Evolutionary conservation across 306 rosid species (phyloP), one percentile per base, ranked within the genome.

Genomic region (Dryas alaskensis): DNA sequence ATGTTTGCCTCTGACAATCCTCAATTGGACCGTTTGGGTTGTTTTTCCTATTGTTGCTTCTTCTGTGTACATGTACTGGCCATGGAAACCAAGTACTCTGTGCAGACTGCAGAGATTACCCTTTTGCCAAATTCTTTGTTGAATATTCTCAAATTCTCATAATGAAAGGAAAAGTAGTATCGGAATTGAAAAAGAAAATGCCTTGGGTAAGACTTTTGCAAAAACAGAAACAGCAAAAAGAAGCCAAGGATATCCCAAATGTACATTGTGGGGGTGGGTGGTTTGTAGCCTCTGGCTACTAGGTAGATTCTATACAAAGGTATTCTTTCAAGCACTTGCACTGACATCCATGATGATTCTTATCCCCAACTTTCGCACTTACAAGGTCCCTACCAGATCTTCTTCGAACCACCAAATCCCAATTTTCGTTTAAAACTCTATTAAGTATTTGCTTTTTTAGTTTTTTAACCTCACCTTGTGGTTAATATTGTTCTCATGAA

Each of bases 291-390:
- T 1, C 3, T n/a, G 27, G 43, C 46, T 17, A 0, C 52, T 31
- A 22, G 45, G 10, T 25, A 73, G 76, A 77, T 57, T 59, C 85
- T 49, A 13, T 16, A 17, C 65, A 16, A 22, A 48, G 57, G 8
- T 58, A 17, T 53, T 61, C 54, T 49, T 79, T 62, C 65, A 37
- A 50, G 84, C 79, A 39, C 51, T 54, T 65, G 85, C 87, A 74
- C 84, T 82, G 67, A 86, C 67, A 62, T 47, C 16, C 37, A 81
- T 78, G 89, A 76, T 73, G 79, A 62, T 65, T 72, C 86, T 76
- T 65, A 39, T 67, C 70, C 54, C 46, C 46, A 22, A 49, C 40
- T 39, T 46, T n/a, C 12, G 46, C 54, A 6, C 43, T 10, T 6
- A 0, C 66, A 52, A 4, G 37, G 83, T 82, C 81, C 81, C 81